These are phyloP conservation scores for Umbelopsis sp. DNA, from an alignment of 192 early-diverging fungal genomes.

Conservation along the genomic window DNA sequence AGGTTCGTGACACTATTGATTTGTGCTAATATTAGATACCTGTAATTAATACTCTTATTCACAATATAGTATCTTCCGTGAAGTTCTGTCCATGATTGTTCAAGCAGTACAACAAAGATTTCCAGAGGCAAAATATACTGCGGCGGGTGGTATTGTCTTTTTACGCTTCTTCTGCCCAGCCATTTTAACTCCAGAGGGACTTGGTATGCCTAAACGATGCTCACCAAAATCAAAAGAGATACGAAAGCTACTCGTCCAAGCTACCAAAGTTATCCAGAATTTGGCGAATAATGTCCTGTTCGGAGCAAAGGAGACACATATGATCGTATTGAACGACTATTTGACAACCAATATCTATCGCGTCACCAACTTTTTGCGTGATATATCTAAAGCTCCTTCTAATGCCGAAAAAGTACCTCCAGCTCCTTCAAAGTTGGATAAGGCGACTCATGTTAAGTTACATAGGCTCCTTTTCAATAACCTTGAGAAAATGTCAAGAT, in stretches of 20 bases:
- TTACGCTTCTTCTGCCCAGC: slow-evolving; percentile 93
- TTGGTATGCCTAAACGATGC: slow-evolving; percentile 63
- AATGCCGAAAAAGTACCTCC: neutral
- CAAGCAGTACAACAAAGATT: slow-evolving; percentile 76
- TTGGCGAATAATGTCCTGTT: slow-evolving; percentile 96
- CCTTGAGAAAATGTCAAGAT: slow-evolving; percentile 66
- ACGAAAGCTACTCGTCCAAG: slow-evolving; percentile 80
- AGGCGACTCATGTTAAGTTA: slow-evolving; percentile 21
- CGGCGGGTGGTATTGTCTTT: slow-evolving; percentile 94
- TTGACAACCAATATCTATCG: slow-evolving; percentile 77
- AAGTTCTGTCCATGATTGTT: slow-evolving; percentile 78
- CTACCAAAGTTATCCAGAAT: slow-evolving; percentile 96
- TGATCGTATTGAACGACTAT: slow-evolving; percentile 88
- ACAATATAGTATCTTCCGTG: slow-evolving; percentile 56
- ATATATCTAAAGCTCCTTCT: slow-evolving; percentile 60
- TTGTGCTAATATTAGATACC: slow-evolving; percentile 48
- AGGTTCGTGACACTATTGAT: slow-evolving; percentile 26
- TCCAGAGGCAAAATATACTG: slow-evolving; percentile 79
- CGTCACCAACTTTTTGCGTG: slow-evolving; percentile 77
- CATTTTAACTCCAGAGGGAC: slow-evolving; percentile 86
- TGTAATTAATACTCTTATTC: slow-evolving; percentile 42
- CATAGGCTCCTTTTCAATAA: slow-evolving; percentile 72
- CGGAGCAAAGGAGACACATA: slow-evolving; percentile 91
- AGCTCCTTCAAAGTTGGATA: slow-evolving; percentile 10
- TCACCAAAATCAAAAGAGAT: slow-evolving; percentile 69